These are phyloP conservation scores for Alternaria sp. DNA, from an alignment of 2,329 filamentous ascomycete genomes.

Conservation along the genomic window DNA sequence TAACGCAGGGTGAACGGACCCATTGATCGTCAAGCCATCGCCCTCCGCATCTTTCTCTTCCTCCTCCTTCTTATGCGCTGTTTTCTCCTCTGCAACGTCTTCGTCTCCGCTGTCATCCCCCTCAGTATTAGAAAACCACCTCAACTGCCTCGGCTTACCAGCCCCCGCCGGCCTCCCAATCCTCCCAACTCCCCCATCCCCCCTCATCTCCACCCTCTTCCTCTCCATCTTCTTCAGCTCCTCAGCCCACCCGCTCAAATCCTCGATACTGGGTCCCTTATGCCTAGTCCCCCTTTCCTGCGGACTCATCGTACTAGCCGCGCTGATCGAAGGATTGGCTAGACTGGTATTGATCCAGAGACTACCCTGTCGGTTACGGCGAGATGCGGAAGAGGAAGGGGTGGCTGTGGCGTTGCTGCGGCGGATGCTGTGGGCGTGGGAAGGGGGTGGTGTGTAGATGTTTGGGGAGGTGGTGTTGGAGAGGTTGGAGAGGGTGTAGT, in stretches of 20 bases:
- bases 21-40: neutral
- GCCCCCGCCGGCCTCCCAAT: neutral
- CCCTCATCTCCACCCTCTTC: neutral
- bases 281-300: neutral
- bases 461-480: neutral
- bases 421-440: neutral
- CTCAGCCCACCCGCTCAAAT: constrained; percentile 9
- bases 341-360: neutral
- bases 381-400: neutral
- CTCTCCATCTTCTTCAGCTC: constrained; percentile 14
- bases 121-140: neutral
- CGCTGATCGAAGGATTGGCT: neutral
- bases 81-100: rapidly evolving
- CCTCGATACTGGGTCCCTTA: constrained; percentile 7
- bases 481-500: neutral
- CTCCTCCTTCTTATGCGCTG: neutral
- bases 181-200: neutral
- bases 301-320: neutral
- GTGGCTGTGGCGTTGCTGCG: neutral
- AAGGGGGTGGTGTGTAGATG: neutral
- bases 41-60: neutral
- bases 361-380: neutral
- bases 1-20: neutral
- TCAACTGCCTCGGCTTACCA: neutral
- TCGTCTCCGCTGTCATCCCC: rapidly evolving